Base-by-base conservation (phyloP, 2,329 filamentous ascomycete species). In the Sordariomycetes sp. region DNA sequence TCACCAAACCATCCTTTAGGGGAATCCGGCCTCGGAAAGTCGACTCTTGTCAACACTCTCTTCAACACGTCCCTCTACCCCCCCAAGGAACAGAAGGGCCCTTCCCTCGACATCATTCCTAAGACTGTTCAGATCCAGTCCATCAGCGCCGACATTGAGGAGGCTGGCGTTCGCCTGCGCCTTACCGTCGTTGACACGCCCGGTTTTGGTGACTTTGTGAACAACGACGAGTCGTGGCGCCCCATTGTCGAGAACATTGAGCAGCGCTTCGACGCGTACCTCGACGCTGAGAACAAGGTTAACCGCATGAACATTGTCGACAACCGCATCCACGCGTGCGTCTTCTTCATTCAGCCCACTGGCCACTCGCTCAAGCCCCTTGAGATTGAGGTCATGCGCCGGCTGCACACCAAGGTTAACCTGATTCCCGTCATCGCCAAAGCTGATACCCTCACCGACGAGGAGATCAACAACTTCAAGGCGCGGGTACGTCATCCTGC, bases 251-350 rank as follows among this genome's bases (percentile, higher is more conserved):
- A 99, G 80, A 97, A 97, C 80, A 97, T 99, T 68, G 94, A 99
- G 80, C 90, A 96, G 81, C 89, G 94, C 65, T 99, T 94, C 69
- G 94, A 99, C 74, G 91, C 94, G 57, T 99, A 97, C 74, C 81
- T 99, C 60, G 94, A 99, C 74, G 92, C 94, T 52, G 94, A 99
- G 82, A 99, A 99, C 85, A 99, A 97, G 84, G 90, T 99, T 72
- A 99, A 99, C 81, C 90, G 94, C 67, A 96, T 96, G 86, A 99
- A 99, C 82, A 97, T 97, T 72, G 87, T 99, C 62, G 94, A 99
- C 77, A 99, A 97, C 81, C 89, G 94, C 66, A 95, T 99, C 62
- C 94, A 99, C 68, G 94, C 94, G 58, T 97, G 95, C 68, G 94
- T 99, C 62, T 99, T 96, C 84, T 99, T 99, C 79, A 96, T 99